A percentile compares a stretch with the other conserved stretches of the same genome.
Evolutionary conservation across 2,329 filamentous ascomycete species (phyloP).

Genomic region (Fusarium staphyleae): DNA sequence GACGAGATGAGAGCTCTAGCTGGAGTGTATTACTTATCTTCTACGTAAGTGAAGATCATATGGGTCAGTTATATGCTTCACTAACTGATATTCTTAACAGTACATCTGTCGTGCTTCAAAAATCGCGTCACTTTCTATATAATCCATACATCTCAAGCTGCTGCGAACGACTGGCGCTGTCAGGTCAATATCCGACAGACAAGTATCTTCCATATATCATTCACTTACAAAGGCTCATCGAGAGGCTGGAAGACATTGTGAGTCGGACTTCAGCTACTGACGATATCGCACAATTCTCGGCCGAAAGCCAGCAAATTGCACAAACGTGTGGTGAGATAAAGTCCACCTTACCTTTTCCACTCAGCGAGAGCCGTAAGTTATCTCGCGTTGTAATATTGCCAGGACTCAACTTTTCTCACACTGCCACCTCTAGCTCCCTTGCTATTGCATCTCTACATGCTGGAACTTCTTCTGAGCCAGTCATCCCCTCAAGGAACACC

Average conservation of each 20-base stretch:
- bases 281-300: conserved; percentile 6
- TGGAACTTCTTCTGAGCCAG: conserved; percentile 43
- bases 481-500: conserved; percentile 34
- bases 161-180: conserved; percentile 32
- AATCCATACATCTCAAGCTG: conserved; percentile 36
- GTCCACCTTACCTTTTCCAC: conserved; percentile 31
- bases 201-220: conserved; percentile 40
- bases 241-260: conserved; percentile 38
- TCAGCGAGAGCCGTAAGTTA: conserved; percentile 43
- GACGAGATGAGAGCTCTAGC: conserved; percentile 42
- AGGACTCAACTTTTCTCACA: not conserved
- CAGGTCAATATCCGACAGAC: conserved; percentile 30
- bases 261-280: not conserved
- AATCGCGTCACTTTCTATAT: conserved; percentile 37
- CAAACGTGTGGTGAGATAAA: conserved; percentile 30
- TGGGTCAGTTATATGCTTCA: fast-evolving
- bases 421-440: conserved; percentile 25
- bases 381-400: fast-evolving
- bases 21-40: conserved; percentile 44
- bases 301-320: conserved; percentile 13
- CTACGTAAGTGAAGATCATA: conserved; percentile 21
- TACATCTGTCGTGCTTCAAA: conserved; percentile 43
- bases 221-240: conserved; percentile 36
- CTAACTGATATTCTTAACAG: conserved; percentile 12
- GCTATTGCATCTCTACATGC: conserved; percentile 39